Percentiles rank a stretch among this genome's conserved stretches.
Conservation (phyloP, 2,329 filamentous ascomycete genomes). For the Monilinia fructigena region DNA sequence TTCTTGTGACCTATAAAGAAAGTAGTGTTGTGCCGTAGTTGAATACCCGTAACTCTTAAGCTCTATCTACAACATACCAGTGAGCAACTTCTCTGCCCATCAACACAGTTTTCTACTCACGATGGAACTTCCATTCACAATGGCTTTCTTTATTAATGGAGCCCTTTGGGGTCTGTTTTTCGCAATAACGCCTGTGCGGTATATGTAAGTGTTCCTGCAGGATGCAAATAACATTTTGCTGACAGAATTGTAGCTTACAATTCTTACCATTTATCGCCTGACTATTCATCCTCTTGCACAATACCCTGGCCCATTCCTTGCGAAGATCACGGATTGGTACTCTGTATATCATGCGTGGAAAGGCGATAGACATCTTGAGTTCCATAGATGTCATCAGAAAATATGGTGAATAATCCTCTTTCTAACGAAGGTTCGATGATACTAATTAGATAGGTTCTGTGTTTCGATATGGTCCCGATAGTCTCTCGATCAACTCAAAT, state of each 20-base stretch:
- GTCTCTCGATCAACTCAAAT: conserved; percentile 72
- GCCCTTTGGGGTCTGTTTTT: background rate
- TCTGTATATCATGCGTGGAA: conserved; percentile 42
- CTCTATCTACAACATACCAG: background rate
- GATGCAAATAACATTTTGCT: background rate
- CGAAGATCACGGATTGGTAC: conserved; percentile 40
- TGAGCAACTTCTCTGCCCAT: background rate
- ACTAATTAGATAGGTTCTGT: conserved; percentile 48
- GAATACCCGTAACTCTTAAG: background rate
- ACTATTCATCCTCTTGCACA: conserved; percentile 41
- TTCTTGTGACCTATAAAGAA: background rate
- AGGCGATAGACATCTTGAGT: conserved; percentile 42
- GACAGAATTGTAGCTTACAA: conserved; percentile 15
- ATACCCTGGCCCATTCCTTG: conserved; percentile 42
- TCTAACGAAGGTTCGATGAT: no score
- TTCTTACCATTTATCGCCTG: conserved; percentile 44
- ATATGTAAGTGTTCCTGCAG: conserved; percentile 22
- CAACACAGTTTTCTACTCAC: background rate
- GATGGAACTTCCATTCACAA: background rate
- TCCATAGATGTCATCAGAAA: conserved; percentile 41
- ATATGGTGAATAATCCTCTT: conserved; percentile 38
- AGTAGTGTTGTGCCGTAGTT: background rate
- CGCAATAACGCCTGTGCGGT: background rate
- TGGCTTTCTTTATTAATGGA: background rate
- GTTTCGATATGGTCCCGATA: conserved; percentile 76